phyloP scores from a whole-genome alignment of 345 rosid genomes.

The Populus alba region DNA sequence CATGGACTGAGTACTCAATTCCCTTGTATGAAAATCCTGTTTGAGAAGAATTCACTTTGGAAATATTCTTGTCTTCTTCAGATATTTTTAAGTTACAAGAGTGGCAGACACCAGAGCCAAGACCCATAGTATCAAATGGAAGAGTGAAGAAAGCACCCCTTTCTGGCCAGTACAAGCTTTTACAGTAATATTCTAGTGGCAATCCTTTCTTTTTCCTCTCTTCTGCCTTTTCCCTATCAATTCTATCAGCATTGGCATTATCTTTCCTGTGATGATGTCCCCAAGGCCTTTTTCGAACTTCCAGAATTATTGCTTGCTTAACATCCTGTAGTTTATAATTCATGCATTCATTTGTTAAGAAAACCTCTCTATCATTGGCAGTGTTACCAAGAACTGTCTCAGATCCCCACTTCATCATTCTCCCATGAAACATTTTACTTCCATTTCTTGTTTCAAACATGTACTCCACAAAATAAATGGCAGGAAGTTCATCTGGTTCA shows the following conservation, averaged over 20 bases:
- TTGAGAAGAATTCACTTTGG: slow-evolving; percentile 15
- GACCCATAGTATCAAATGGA: slow-evolving; percentile 21
- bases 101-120: slow-evolving; percentile 27
- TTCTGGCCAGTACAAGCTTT: slow-evolving; percentile 33
- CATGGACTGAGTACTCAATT: slow-evolving; percentile 19
- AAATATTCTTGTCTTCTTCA: slow-evolving; percentile 18
- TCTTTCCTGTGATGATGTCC: slow-evolving; percentile 23
- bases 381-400: slow-evolving; percentile 33
- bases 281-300: slow-evolving; percentile 21
- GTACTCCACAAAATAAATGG: slow-evolving; percentile 25
- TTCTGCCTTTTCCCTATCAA: slow-evolving; percentile 30
- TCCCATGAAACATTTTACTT: slow-evolving; percentile 30
- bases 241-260: slow-evolving; percentile 10
- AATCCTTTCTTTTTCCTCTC: slow-evolving; percentile 29
- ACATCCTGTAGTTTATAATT: slow-evolving; percentile 18
- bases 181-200: slow-evolving; percentile 31
- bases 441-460: slow-evolving; percentile 30
- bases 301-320: slow-evolving; percentile 16
- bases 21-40: slow-evolving; percentile 17
- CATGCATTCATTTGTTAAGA: slow-evolving; percentile 29
- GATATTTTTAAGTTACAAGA: slow-evolving; percentile 19
- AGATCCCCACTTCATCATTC: slow-evolving; percentile 24
- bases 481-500: slow-evolving; percentile 14
- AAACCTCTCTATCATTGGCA: slow-evolving; percentile 30
- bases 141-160: slow-evolving; percentile 32